Percentiles rank a stretch among this genome's conserved stretches.
Evolutionary conservation across 495 filamentous ascomycete genomes (phyloP).

Genomic region (Rusavskia elegans): DNA sequence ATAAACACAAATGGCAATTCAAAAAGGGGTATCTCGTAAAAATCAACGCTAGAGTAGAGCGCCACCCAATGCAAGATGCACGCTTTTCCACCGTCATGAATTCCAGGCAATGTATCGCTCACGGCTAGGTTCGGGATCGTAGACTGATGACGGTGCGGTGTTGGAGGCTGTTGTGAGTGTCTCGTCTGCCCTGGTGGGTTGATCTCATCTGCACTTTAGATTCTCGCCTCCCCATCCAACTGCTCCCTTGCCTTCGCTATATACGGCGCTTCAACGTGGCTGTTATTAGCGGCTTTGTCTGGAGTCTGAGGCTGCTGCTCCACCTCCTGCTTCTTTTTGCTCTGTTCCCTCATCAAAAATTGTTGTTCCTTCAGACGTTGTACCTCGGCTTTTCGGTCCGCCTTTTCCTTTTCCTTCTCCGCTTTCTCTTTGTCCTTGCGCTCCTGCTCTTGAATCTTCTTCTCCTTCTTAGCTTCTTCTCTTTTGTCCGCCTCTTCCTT

Average conservation of each 20-base stretch:
- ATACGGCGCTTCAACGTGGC: too few relatives aligned
- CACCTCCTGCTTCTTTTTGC: neutral
- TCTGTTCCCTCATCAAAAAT: neutral
- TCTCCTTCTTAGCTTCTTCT: conserved; percentile 4
- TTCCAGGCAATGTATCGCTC: too few relatives aligned
- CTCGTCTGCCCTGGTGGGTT: too few relatives aligned
- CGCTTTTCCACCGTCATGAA: too few relatives aligned
- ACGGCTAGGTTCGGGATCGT: too few relatives aligned
- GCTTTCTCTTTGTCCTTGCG: conserved; percentile 5
- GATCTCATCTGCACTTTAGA: neutral
- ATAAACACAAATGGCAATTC: too few relatives aligned
- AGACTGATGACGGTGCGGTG: too few relatives aligned
- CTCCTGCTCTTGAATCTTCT: conserved; percentile 8
- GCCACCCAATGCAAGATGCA: too few relatives aligned
- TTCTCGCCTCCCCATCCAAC: neutral
- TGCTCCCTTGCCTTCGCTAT: neutral
- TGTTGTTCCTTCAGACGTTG: neutral
- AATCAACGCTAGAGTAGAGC: too few relatives aligned
- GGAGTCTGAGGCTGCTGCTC: neutral
- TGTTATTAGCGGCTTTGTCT: too few relatives aligned
- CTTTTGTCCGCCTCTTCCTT: conserved; percentile 12
- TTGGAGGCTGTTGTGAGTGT: too few relatives aligned
- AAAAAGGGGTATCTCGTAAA: too few relatives aligned
- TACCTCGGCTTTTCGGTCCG: conserved; percentile 2
- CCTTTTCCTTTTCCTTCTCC: conserved; percentile 2